Percentiles rank a stretch among this genome's conserved stretches.
These are phyloP conservation scores for Saccharum officinarum DNA, from an alignment of 176 grass and related monocot species.

Conservation along the genomic window DNA sequence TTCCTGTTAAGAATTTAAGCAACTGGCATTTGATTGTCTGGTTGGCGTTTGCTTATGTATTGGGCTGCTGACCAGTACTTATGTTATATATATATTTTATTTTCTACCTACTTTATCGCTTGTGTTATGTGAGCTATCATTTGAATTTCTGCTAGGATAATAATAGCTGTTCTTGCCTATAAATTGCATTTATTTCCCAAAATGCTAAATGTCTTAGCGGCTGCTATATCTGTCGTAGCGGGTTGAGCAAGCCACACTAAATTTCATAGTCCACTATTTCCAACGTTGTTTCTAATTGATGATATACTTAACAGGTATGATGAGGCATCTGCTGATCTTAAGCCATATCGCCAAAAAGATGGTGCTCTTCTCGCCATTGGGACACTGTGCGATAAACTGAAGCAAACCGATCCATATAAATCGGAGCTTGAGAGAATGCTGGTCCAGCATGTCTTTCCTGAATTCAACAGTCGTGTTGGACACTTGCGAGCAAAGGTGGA, in stretches of 20 bases:
- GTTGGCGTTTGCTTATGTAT: not conserved
- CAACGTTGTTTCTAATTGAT: conserved; percentile 13
- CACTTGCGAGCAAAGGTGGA: conserved; percentile 83
- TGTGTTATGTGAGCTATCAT: not conserved
- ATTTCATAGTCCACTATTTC: not conserved
- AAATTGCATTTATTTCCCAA: not conserved
- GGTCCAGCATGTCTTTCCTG: conserved; percentile 84
- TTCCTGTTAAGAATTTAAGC: not conserved
- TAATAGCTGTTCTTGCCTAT: not conserved
- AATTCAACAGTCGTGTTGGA: conserved; percentile 64
- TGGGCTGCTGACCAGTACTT: not conserved
- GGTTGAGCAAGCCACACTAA: not conserved
- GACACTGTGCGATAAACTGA: conserved; percentile 87
- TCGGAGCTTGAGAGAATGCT: conserved; percentile 75
- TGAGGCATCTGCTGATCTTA: conserved; percentile 56
- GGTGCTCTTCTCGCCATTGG: conserved; percentile 94
- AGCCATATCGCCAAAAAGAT: conserved; percentile 90
- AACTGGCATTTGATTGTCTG: not conserved
- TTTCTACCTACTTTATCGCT: not conserved
- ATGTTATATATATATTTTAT: not conserved
- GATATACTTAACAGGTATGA: conserved; percentile 55
- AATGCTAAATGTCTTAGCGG: not conserved
- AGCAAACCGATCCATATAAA: conserved; percentile 89
- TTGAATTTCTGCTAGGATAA: not conserved
- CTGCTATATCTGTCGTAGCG: not conserved